Evolutionary conservation across 345 rosid genomes (phyloP), one percentile per base, ranked within the genome.

Genomic region (Melastoma malabathricum): DNA sequence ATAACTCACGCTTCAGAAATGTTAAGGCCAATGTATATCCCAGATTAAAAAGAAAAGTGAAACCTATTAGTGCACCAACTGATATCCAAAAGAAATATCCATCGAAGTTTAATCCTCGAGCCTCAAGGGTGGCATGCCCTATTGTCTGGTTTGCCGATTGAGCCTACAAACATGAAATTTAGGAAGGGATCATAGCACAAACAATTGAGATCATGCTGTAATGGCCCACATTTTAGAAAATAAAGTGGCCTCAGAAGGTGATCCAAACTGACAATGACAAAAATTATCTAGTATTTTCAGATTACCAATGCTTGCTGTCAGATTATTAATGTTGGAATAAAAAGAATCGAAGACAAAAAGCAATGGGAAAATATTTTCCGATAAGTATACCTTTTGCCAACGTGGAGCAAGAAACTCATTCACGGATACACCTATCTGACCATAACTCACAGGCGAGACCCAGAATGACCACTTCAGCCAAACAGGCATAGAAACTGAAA

Each of bases 381-480:
- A 5, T 10, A 56, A 38, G 53, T 49, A 51, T 50, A 84, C 94
- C 71, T 77, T 64, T 39, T 75, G 72, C 94, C 97, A 80, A 16
- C 97, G 52, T 5, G 88, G 83, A 57, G 94, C 80, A 23, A 70
- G 82, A 59, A 88, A 82, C 48, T 88, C 92, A 41, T 84, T 88
- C 14, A 70, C 67, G 0, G 81, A 57, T 48, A 85, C 60, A 3
- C 83, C 97, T 46, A 82, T 82, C 60, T 75, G 82, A 3, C 77
- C 92, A 57, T 84, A 88, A 17, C 84, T 54, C 15, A 78, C 2
- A 38, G 97, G 97, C 31, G 70, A 72, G 22, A 80, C 56, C 97
- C 97, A 84, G 48, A 82, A 88, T 5, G 71, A 81, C 97, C 97
- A 84, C 19, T 58, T 63, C 67, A 84, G 55, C 94, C 94, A 88